A percentile compares a stretch with the other conserved stretches of the same genome.
Conservation (phyloP, 1,284 basidiomycete species). For the Ceratobasidium sp. region DNA sequence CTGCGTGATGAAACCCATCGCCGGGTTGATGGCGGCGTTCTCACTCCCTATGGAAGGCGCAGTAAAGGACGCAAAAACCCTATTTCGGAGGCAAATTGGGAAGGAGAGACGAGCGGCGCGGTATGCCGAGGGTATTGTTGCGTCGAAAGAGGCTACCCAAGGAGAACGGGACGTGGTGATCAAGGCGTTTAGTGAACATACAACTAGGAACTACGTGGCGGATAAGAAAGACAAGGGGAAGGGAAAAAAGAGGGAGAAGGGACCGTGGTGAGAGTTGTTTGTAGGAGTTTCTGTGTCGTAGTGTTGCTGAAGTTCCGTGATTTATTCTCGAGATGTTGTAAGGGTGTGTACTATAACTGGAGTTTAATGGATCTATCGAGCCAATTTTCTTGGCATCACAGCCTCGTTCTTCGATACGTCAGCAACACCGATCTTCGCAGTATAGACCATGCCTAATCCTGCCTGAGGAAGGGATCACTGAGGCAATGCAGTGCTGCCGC, state of each 20-base stretch:
- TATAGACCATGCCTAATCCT: neutral
- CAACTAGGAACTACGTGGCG: slow-evolving; percentile 41
- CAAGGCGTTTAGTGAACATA: slow-evolving; percentile 60
- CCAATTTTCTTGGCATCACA: neutral
- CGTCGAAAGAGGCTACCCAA: slow-evolving; percentile 56
- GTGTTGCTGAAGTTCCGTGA: neutral
- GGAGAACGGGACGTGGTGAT: slow-evolving; percentile 59
- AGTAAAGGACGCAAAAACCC: slow-evolving; percentile 59
- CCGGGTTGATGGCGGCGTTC: slow-evolving; percentile 62
- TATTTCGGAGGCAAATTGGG: slow-evolving; percentile 54
- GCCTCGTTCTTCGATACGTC: neutral
- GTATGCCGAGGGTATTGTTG: slow-evolving; percentile 61
- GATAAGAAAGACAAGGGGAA: slow-evolving; percentile 57
- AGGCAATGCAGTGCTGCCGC: slow-evolving; percentile 27
- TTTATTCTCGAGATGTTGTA: slow-evolving; percentile 4
- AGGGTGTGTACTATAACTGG: neutral
- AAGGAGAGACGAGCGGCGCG: slow-evolving; percentile 58
- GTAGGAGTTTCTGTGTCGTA: neutral
- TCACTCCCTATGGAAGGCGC: slow-evolving; percentile 63
- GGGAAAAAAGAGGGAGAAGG: slow-evolving; percentile 48
- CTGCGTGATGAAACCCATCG: slow-evolving; percentile 13
- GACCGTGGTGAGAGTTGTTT: neutral
- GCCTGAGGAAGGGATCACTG: neutral
- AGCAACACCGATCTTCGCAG: neutral
- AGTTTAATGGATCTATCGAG: neutral